Percentiles rank a stretch among this genome's conserved stretches.
These are phyloP conservation scores for Carex littledalei DNA, from an alignment of 176 grass and related monocot genomes.

Conservation along the genomic window DNA sequence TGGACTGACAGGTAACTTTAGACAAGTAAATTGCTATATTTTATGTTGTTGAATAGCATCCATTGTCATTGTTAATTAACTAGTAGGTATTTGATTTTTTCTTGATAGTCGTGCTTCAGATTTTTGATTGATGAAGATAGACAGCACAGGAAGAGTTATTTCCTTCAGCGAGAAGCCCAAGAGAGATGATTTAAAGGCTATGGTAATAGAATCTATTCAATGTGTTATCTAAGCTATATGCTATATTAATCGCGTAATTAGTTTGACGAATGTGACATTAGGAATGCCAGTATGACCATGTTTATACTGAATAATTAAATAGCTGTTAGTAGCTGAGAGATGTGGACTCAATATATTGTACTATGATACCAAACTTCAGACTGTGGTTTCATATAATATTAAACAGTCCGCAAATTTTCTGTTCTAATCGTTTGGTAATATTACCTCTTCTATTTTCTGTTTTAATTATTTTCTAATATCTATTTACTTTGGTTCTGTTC, in stretches of 20 bases:
- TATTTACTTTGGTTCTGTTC: too few relatives aligned
- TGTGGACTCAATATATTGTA: too few relatives aligned
- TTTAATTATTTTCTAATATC: too few relatives aligned
- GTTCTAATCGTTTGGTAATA: too few relatives aligned
- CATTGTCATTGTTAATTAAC: not conserved
- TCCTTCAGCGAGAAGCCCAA: constrained; percentile 93
- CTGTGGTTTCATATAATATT: too few relatives aligned
- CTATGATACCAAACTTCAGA: too few relatives aligned
- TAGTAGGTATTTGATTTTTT: not conserved
- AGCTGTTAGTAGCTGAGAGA: not conserved
- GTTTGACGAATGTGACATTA: not conserved
- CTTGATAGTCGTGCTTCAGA: constrained; percentile 41
- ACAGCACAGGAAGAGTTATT: constrained; percentile 56
- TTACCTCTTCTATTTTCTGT: too few relatives aligned
- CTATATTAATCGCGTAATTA: not conserved
- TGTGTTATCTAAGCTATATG: not conserved
- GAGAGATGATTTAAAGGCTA: constrained; percentile 72
- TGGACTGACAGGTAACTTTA: constrained; percentile 51
- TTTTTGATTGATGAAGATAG: constrained; percentile 94
- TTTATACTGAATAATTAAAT: not conserved
- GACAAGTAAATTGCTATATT: not conserved
- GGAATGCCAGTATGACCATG: not conserved
- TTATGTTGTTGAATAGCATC: not conserved
- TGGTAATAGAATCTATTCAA: constrained; percentile 44
- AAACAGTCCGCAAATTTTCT: too few relatives aligned